Evolutionary conservation across 139 green algal species (phyloP), one percentile per base, ranked within the genome.

Genomic region (Chlamydomonas schloesseri): DNA sequence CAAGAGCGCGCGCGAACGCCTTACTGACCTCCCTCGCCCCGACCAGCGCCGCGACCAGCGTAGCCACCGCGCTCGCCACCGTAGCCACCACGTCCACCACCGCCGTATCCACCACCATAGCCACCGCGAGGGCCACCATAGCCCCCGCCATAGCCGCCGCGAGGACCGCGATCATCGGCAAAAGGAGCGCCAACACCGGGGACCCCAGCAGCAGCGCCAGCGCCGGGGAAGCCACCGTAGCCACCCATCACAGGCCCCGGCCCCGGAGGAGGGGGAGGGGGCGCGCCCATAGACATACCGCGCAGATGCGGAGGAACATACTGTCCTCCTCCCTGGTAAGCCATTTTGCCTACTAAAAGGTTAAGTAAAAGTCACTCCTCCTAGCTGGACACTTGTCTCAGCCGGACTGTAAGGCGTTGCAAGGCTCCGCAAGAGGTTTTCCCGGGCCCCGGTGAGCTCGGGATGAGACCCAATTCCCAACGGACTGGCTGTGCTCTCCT

Each of bases 251-350:
- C 60, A 65, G n/a, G 36, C 10, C 28, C 36, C n/a, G 46, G 71
- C 57, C 76, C 37, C 68, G 91, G 88, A 33, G 87, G 86, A 73
- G 88, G 88, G 21, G 87, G 82, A 47, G 76, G 83, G 29, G 73
- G 70, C 62, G 88, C 85, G 33, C 78, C 91, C 64, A 86, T 84
- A 15, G 65, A 6, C 64, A 91, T 73, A 34, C 87, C 89, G 33
- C 95, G 73, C 69, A 97, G 67, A 72, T 98, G 94, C 8, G 95
- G 95, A 37, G 95, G 95, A 2, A 98, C 93, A 79, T 97, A 97
- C n/a, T 94, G 86, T 23, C 73, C 65, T 33, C 88, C 34, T 21
- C 64, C 71, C 55, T 90, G 62, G 29, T 84, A 87, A 3, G 81
- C 81, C 81, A 87, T 87, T 21, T 71, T 60, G 42, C n/a, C n/a